phyloP scores from a whole-genome alignment of 2,329 filamentous ascomycete species.

The Colletotrichum chrysophilum region DNA sequence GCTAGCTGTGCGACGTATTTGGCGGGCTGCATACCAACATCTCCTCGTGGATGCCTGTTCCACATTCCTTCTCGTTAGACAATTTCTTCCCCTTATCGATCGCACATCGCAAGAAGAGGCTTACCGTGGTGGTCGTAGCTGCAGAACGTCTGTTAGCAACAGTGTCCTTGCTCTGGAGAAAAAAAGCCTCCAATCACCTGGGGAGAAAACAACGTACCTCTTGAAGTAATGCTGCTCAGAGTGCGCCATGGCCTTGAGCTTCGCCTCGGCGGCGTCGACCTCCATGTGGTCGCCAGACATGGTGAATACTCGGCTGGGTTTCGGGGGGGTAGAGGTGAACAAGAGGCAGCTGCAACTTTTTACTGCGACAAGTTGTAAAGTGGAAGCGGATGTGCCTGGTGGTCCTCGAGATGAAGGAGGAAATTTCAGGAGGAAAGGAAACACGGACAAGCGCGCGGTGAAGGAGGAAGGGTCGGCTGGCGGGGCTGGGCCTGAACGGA shows the following conservation, averaged over 20 bases:
- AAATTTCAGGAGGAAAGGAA: conserved; percentile 12
- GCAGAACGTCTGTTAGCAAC: conserved; percentile 27
- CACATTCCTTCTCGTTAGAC: conserved; percentile 4
- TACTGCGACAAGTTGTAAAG: not conserved
- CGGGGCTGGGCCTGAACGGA: conserved; percentile 10
- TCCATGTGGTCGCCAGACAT: conserved; percentile 62
- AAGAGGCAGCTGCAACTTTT: not conserved
- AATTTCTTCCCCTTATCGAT: conserved; percentile 10
- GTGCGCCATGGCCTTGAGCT: conserved; percentile 79
- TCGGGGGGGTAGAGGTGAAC: not conserved
- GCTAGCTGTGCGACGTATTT: conserved; percentile 9
- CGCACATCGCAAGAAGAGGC: conserved; percentile 10
- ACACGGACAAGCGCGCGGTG: conserved; percentile 14
- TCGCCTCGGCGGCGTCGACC: conserved; percentile 63
- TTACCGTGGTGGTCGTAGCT: conserved; percentile 98
- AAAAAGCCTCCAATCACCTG: not conserved
- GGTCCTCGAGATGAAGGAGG: not conserved
- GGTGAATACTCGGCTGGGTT: not conserved
- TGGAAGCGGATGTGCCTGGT: not conserved
- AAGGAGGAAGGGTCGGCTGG: conserved; percentile 10
- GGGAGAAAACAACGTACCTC: conserved; percentile 62
- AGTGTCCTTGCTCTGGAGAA: not conserved
- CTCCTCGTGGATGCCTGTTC: conserved; percentile 89
- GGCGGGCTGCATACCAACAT: conserved; percentile 78
- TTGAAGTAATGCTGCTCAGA: conserved; percentile 99